A percentile compares a stretch with the other conserved stretches of the same genome.
phyloP scores from a whole-genome alignment of 2,329 filamentous ascomycete genomes.

The Xylariales sp. region DNA sequence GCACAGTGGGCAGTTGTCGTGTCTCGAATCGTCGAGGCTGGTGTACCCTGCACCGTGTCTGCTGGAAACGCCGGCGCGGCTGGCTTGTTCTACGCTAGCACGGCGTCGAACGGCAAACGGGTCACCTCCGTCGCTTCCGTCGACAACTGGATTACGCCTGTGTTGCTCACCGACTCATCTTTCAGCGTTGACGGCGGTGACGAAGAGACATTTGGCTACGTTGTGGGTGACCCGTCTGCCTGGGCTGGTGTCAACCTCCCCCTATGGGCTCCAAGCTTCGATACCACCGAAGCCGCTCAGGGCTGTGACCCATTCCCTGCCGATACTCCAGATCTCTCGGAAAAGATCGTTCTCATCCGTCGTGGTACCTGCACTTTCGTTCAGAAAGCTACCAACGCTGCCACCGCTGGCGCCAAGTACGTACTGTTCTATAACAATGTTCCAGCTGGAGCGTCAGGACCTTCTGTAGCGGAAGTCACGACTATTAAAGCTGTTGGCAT shows the following conservation, averaged over 20 bases:
- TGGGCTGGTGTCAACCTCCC: constrained; percentile 62
- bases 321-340: constrained; percentile 67
- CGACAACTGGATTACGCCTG: constrained; percentile 59
- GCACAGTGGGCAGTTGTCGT: constrained; percentile 61
- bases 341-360: constrained; percentile 69
- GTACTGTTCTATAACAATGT: constrained; percentile 71
- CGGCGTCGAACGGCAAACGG: constrained; percentile 60
- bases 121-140: constrained; percentile 63
- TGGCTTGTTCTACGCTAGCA: constrained; percentile 63
- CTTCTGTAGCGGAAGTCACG: constrained; percentile 45
- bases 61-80: constrained; percentile 62
- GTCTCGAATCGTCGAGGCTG: constrained; percentile 63
- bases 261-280: constrained; percentile 61
- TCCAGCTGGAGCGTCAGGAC: constrained; percentile 50
- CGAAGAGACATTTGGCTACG: constrained; percentile 56
- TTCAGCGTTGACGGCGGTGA: constrained; percentile 55
- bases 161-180: constrained; percentile 56
- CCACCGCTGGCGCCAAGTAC: constrained; percentile 67
- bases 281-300: constrained; percentile 61
- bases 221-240: constrained; percentile 54
- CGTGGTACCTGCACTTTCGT: constrained; percentile 68
- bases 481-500: constrained; percentile 44
- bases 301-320: constrained; percentile 65
- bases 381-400: constrained; percentile 65
- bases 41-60: constrained; percentile 65